Conservation (phyloP, 1,139 yeast genomes). For the Yamadazyma diospyri region DNA sequence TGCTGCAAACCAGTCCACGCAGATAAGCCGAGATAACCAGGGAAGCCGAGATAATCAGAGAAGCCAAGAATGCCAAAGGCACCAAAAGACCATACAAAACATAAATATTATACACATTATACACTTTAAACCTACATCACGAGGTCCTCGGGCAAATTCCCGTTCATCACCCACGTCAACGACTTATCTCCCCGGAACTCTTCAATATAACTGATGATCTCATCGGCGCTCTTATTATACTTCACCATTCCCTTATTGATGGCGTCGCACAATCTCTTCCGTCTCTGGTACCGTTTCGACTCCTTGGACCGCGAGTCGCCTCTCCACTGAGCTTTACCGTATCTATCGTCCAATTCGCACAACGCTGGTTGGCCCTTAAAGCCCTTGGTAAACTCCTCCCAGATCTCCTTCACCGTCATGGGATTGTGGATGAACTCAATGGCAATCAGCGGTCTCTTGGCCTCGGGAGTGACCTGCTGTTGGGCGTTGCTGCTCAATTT, state of each 20-base stretch:
- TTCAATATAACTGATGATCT: slow-evolving; percentile 41
- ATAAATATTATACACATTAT: too few species aligned
- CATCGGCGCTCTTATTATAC: slow-evolving; percentile 42
- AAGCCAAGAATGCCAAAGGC: too few species aligned
- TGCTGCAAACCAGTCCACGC: too few species aligned
- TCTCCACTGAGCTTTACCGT: slow-evolving; percentile 47
- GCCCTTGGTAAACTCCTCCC: slow-evolving; percentile 46
- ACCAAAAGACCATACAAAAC: too few species aligned
- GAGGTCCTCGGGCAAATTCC: slow-evolving; percentile 42
- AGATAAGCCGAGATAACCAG: too few species aligned
- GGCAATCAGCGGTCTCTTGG: slow-evolving; percentile 34
- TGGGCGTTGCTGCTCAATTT: slow-evolving; percentile 9
- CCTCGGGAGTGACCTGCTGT: slow-evolving; percentile 5
- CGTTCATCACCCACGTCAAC: slow-evolving; percentile 51
- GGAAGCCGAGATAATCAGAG: too few species aligned
- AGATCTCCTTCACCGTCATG: slow-evolving; percentile 43
- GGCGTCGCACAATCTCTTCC: slow-evolving; percentile 46
- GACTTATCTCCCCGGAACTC: slow-evolving; percentile 43
- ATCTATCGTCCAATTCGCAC: slow-evolving; percentile 41
- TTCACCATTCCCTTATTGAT: slow-evolving; percentile 40
- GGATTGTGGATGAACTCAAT: slow-evolving; percentile 46
- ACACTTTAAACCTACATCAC: slow-evolving; percentile 10
- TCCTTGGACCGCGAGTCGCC: slow-evolving; percentile 49
- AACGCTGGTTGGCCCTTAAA: slow-evolving; percentile 46
- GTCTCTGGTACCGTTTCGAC: slow-evolving; percentile 42